Evolutionary conservation across 768 basidiomycete genomes (phyloP).

Genomic region (Tulasnella sp.): DNA sequence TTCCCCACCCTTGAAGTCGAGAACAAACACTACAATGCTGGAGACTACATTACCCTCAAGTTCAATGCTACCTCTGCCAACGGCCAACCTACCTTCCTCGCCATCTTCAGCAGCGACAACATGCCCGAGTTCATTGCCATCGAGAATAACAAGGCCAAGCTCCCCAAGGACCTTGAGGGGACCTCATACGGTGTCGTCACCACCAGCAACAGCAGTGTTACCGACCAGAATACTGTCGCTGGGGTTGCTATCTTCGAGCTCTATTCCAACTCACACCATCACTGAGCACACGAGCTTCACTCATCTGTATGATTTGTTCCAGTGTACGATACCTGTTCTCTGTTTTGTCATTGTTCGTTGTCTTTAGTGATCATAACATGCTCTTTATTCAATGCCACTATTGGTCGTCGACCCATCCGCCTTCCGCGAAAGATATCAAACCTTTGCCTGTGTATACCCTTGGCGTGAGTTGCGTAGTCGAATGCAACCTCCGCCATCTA

Average conservation of each 20-base stretch:
- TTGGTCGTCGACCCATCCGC: too few relatives aligned
- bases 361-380: too few relatives aligned
- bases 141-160: slow-evolving; percentile 23
- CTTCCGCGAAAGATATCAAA: too few relatives aligned
- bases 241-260: slow-evolving; percentile 29
- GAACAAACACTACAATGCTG: slow-evolving; percentile 25
- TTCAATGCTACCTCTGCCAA: slow-evolving; percentile 21
- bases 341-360: too few relatives aligned
- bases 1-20: slow-evolving; percentile 37
- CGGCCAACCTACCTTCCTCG: slow-evolving; percentile 11
- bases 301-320: too few relatives aligned
- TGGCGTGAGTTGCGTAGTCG: too few relatives aligned
- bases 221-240: slow-evolving; percentile 43
- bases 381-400: too few relatives aligned
- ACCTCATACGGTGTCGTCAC: slow-evolving; percentile 44
- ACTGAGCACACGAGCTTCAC: too few relatives aligned
- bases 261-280: background rate
- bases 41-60: slow-evolving; percentile 20
- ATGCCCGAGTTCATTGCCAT: slow-evolving; percentile 35
- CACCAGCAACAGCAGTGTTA: slow-evolving; percentile 30
- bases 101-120: slow-evolving; percentile 23
- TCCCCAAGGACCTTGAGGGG: slow-evolving; percentile 39
- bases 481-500: too few relatives aligned
- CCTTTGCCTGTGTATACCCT: too few relatives aligned
- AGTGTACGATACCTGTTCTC: too few relatives aligned